phyloP scores from a whole-genome alignment of 768 basidiomycete species.

The Punctularia strigosozonata region DNA sequence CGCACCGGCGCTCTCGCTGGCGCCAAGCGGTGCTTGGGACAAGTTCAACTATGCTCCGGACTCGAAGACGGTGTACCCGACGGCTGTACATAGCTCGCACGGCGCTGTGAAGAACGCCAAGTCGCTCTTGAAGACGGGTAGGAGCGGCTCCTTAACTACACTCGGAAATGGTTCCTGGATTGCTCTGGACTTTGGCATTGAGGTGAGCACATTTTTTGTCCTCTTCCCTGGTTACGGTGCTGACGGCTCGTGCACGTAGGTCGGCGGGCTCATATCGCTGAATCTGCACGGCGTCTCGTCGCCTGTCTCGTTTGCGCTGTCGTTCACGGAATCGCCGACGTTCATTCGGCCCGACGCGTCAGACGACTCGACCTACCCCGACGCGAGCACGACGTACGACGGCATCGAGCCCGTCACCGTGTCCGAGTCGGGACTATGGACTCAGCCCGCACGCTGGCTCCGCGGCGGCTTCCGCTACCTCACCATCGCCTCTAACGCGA shows the following conservation, averaged over 20 bases:
- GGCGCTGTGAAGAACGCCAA: slow-evolving; percentile 24
- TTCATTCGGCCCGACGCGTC: slow-evolving; percentile 42
- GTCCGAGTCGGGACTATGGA: slow-evolving; percentile 35
- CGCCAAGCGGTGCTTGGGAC: slow-evolving; percentile 32
- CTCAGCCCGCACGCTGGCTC: slow-evolving; percentile 30
- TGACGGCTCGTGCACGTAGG: slow-evolving; percentile 17
- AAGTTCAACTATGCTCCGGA: slow-evolving; percentile 30
- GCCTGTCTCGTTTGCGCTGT: slow-evolving; percentile 30
- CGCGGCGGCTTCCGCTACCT: slow-evolving; percentile 45
- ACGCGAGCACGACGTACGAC: slow-evolving; percentile 32
- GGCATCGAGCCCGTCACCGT: slow-evolving; percentile 26
- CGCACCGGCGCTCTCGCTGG: slow-evolving; percentile 6
- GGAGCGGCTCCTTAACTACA: slow-evolving; percentile 23
- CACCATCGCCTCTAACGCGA: slow-evolving; percentile 25
- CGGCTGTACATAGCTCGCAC: slow-evolving; percentile 23
- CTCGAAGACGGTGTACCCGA: slow-evolving; percentile 33
- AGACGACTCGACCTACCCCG: slow-evolving; percentile 28
- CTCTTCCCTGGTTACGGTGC: neutral
- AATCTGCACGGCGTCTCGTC: slow-evolving; percentile 24
- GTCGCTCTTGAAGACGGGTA: slow-evolving; percentile 22
- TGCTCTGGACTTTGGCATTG: slow-evolving; percentile 42
- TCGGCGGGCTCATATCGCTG: slow-evolving; percentile 41
- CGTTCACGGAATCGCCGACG: slow-evolving; percentile 45
- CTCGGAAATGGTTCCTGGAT: slow-evolving; percentile 31
- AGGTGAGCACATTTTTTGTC: slow-evolving; percentile 21